A percentile compares a stretch with the other conserved stretches of the same genome.
Conservation (phyloP, 2,329 filamentous ascomycete genomes). For the Colletotrichum paranaense region DNA sequence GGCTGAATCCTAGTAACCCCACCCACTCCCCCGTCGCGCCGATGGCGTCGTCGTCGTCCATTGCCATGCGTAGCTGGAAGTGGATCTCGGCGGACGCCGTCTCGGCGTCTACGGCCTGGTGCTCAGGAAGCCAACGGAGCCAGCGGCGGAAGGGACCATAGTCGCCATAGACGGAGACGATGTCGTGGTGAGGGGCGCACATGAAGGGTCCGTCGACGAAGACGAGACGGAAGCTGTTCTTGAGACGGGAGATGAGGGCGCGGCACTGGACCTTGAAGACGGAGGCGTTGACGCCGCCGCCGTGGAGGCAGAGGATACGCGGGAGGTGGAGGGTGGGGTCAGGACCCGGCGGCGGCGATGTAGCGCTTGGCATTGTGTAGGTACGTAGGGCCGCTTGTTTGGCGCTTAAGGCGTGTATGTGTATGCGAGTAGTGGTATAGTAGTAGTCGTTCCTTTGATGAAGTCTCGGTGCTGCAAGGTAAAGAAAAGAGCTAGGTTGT, state of each 20-base stretch:
- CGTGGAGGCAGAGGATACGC: slow-evolving; percentile 84
- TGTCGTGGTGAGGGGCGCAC: slow-evolving; percentile 70
- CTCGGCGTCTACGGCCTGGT: slow-evolving; percentile 62
- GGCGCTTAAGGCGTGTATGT: background rate
- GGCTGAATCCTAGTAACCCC: slow-evolving; percentile 73
- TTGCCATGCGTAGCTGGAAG: slow-evolving; percentile 53
- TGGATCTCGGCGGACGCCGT: slow-evolving; percentile 54
- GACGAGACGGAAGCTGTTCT: slow-evolving; percentile 73
- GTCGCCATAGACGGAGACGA: slow-evolving; percentile 73
- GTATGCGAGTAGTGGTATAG: background rate
- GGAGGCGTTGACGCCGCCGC: slow-evolving; percentile 78
- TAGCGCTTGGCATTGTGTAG: slow-evolving; percentile 28
- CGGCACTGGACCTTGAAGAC: slow-evolving; percentile 79
- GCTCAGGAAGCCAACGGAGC: slow-evolving; percentile 71
- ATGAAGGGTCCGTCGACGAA: slow-evolving; percentile 78
- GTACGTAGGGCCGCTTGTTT: background rate
- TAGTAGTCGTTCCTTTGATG: background rate
- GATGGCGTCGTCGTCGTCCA: slow-evolving; percentile 60
- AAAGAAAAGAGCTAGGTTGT: background rate
- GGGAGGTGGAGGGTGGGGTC: slow-evolving; percentile 54
- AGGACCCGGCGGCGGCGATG: background rate
- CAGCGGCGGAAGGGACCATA: slow-evolving; percentile 73
- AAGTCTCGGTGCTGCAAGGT: background rate
- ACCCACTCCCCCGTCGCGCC: slow-evolving; percentile 69
- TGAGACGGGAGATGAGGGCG: slow-evolving; percentile 58